Conservation (phyloP, 768 basidiomycete species). For the Panus rudis region DNA sequence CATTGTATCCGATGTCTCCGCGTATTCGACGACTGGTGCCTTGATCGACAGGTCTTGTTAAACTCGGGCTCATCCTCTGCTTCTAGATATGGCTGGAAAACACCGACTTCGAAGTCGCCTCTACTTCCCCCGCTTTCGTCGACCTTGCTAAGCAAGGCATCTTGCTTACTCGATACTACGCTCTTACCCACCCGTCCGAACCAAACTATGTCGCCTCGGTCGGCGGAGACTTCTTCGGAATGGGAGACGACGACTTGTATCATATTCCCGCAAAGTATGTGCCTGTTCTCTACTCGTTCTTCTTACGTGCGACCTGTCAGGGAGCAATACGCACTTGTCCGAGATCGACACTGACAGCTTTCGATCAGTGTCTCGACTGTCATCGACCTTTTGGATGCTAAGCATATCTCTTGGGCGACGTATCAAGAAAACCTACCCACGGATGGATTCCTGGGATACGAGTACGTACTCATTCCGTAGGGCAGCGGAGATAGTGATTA, state of each 20-base stretch:
- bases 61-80: neutral
- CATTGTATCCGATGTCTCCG: neutral
- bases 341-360: slow-evolving; percentile 20
- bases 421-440: slow-evolving; percentile 56
- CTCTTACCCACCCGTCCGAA: slow-evolving; percentile 51
- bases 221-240: slow-evolving; percentile 50
- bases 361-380: slow-evolving; percentile 47
- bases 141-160: slow-evolving; percentile 44
- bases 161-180: slow-evolving; percentile 35
- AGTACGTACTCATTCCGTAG: slow-evolving; percentile 24
- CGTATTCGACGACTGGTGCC: no score
- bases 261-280: slow-evolving; percentile 18
- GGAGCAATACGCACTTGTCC: no score
- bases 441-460: slow-evolving; percentile 39
- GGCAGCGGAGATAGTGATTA: no score
- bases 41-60: neutral
- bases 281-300: neutral
- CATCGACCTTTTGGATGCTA: slow-evolving; percentile 53
- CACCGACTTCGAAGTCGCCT: slow-evolving; percentile 37
- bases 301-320: neutral
- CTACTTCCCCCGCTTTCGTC: slow-evolving; percentile 24
- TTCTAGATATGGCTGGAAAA: slow-evolving; percentile 56
- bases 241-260: slow-evolving; percentile 34
- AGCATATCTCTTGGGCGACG: slow-evolving; percentile 50
- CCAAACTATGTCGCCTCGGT: slow-evolving; percentile 50